Conservation (phyloP, 169 alveolate species). For the Plasmodium cynomolgi region DNA sequence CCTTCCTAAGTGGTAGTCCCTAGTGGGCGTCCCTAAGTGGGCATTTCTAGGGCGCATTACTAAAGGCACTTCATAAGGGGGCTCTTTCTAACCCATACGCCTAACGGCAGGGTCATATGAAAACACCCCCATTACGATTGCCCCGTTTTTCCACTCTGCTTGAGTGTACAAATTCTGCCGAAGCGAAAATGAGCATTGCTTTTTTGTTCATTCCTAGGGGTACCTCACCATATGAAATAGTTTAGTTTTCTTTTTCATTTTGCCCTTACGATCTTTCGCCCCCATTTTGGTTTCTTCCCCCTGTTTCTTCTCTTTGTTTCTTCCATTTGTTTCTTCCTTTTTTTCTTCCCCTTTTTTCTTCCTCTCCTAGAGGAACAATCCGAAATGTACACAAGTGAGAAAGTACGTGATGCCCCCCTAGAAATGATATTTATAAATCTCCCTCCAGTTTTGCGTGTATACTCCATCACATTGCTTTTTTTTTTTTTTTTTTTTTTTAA, state of each 20-base stretch:
- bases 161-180: not conserved
- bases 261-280: not conserved
- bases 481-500: too few relatives aligned
- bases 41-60: not conserved
- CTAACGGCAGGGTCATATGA: not conserved
- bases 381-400: not conserved
- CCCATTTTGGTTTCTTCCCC: not conserved
- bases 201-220: not conserved
- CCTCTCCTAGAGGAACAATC: not conserved
- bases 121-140: not conserved
- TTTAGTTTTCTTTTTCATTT: not conserved
- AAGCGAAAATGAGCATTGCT: not conserved
- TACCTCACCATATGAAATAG: not conserved
- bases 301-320: not conserved
- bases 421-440: not conserved
- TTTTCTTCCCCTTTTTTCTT: not conserved
- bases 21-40: not conserved
- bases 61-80: not conserved
- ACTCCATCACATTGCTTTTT: not conserved
- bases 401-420: not conserved
- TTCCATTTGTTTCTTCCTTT: not conserved
- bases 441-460: not conserved
- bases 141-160: not conserved
- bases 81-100: not conserved
- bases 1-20: not conserved